These are phyloP conservation scores for Boechera retrofracta DNA, from an alignment of 345 rosid genomes.

Conservation along the genomic window DNA sequence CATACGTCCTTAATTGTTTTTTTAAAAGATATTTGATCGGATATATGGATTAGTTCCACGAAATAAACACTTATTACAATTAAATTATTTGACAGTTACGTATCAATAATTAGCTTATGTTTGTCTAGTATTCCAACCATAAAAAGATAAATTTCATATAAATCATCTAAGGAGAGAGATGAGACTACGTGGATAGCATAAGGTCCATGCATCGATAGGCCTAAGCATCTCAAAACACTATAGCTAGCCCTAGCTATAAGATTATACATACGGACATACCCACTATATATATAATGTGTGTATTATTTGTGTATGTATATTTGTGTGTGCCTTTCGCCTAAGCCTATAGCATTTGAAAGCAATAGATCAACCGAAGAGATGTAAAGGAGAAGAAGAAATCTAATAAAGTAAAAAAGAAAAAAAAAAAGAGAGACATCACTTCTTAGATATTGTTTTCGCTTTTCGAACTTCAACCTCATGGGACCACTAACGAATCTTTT, in stretches of 20 bases:
- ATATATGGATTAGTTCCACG: conserved; percentile 5
- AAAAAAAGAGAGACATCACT: conserved; percentile 22
- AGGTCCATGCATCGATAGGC: conserved; percentile 30
- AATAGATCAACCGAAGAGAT: conserved; percentile 42
- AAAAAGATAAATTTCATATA: neutral
- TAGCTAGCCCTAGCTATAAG: conserved; percentile 28
- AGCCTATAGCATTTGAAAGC: conserved; percentile 34
- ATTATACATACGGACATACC: conserved; percentile 2
- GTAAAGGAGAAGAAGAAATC: conserved; percentile 38
- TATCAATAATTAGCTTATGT: conserved; percentile 24
- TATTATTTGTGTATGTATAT: conserved; percentile 20
- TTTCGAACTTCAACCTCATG: conserved; percentile 39
- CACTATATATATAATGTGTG: neutral
- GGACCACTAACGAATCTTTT: conserved; percentile 42
- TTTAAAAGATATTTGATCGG: neutral
- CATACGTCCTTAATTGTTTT: too few species aligned
- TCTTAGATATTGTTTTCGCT: conserved; percentile 31
- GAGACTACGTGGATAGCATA: conserved; percentile 28
- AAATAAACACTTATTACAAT: neutral
- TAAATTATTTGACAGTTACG: neutral
- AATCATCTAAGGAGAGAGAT: neutral
- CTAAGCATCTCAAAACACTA: conserved; percentile 28
- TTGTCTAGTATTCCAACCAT: neutral
- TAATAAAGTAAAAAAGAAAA: conserved; percentile 5
- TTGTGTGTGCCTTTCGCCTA: conserved; percentile 27